Evolutionary conservation across 2,329 filamentous ascomycete genomes (phyloP), one percentile per base, ranked within the genome.

Genomic region (Pleomassaria siparia): DNA sequence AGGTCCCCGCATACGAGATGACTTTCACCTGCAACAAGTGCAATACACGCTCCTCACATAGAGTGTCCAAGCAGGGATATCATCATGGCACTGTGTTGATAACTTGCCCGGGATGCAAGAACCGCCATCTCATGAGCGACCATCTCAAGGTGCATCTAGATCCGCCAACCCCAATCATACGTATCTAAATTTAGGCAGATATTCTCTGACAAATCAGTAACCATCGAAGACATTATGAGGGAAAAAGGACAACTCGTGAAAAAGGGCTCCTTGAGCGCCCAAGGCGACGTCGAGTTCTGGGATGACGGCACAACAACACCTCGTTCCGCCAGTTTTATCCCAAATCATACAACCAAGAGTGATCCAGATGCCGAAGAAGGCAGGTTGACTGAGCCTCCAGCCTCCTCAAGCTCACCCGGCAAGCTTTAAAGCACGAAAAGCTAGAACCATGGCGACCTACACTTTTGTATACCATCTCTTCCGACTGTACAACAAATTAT

Each of bases 11-110:
- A 47, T 99, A 97, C 74, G 81, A 90, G 59, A 80, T 99, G 55
- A 88, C 85, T 41, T 96, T 99, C 70, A 99, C 94, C 58, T 99
- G 94, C 80, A 85, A 88, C 49, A 89, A 89, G 25, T 99, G 94
- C 74, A 77, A 80, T 37, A 76, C 81, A 28, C 86, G 91, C 48
- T 95, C 89, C n/a, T 80, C 84, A 11, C 95, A 99, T 74, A 81
- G 81, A 42, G 79, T 99, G 60, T 90, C 89, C 24, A 96, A 97
- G 72, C 94, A 97, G 67, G 94, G 90, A 25, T 99, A 99, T 69
- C 91, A 97, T 72, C 80, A 86, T 54, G 94, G 94, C 28, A 92
- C 90, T 1, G 87, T 94, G 4, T 77, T 99, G 47, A 91, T 97
- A 55, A 86, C 87, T 26, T 99, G 94, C 67, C 92, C 94, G 0